Base-by-base conservation (phyloP, 2,329 filamentous ascomycete species). In the Curvularia eragrostidis region DNA sequence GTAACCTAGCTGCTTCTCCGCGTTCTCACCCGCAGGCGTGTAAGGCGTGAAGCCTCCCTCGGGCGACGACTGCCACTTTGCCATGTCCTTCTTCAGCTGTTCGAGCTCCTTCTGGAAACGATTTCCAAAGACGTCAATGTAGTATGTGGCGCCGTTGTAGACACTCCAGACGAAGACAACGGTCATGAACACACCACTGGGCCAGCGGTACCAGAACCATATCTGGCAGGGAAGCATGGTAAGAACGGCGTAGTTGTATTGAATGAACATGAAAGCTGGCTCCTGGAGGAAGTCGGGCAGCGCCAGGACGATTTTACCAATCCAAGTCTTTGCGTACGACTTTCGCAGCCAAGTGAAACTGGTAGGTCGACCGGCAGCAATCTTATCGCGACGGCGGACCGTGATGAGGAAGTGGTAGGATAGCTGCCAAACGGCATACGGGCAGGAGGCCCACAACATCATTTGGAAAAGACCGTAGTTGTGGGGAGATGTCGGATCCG, bases 101-200 rank as follows among this genome's bases (percentile, higher is more conserved):
- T 99, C 93, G 12, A 99, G 83, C 77, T 99, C 95, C 73, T 94
- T 97, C 81, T 99, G 92, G 82, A 99, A 98, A 2, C 93, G 87
- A 70, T 91, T 96, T 52, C 96, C 95, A 75, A 98, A 99, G 1
- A 98, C 91, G 69, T 99, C 95, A 71, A 99, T 98, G 78, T 99
- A 99, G 77, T 91, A 99, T 0, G 93, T 98, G 18, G 95, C 92
- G 30, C 95, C 95, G 68, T 99, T 99, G 81, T 97, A 96, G 54
- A 97, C 90, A 67, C 91, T 96, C 93, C 93, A 97, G 42, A 87
- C 83, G 72, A 99, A 98, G n/a, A 99, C 88, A 2, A 86, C 79
- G 53, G 89, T 82, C 44, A 99, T 82, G 78, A 97, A 99, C 0
- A 76, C 65, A 2, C 89, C 87, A 39, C 91, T 95, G 0, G 91